Base-by-base conservation (phyloP, 192 early-diverging fungal species). In the Coemansia sp. region DNA sequence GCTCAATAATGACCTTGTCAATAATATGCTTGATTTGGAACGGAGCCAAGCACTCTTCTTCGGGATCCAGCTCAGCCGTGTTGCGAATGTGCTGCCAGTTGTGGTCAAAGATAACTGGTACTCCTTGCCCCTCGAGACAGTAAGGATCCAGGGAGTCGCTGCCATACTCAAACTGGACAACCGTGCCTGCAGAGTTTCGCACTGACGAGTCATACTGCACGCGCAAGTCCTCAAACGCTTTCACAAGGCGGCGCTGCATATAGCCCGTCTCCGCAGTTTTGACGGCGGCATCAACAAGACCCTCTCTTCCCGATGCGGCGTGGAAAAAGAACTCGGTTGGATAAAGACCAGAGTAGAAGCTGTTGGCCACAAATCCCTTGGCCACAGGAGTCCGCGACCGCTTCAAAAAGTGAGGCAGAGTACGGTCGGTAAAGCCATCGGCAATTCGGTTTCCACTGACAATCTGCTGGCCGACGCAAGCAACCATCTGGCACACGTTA, bases 211-310 rank as follows among this genome's bases (percentile, higher is more conserved):
- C 97, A 56, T 99, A 99, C 65, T 96, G 93, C 18, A 88, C 86
- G 0, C 85, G 87, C 75, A 97, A 68, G 73, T 99, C 97, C 76
- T 99, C 97, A 22, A 99, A 81, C 8, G 93, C 94, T 70, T 97
- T 97, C 88, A 94, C 93, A 31, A 99, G 78, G 68, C 93, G 90
- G 41, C 94, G 82, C 68, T 91, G 90, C 94, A 96, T 97, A 70
- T 97, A 97, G 37, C 97, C 97, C 4, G 97, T 99, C 79, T 99
- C 97, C 19, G 97, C 97, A 42, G 97, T 99, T 63, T 99, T 99
- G 67, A 99, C 97, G 40, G 97, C 97, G 6, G 97, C 98, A 80
- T 99, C 97, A 32, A 99, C 93, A 50, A 99, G 82, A 77, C 97
- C 97, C 86, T 99, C 97, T 79, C 97, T 92, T 68, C 97, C 97